Base-by-base conservation (phyloP, 164 flowering plant species). In the Piper longum region DNA sequence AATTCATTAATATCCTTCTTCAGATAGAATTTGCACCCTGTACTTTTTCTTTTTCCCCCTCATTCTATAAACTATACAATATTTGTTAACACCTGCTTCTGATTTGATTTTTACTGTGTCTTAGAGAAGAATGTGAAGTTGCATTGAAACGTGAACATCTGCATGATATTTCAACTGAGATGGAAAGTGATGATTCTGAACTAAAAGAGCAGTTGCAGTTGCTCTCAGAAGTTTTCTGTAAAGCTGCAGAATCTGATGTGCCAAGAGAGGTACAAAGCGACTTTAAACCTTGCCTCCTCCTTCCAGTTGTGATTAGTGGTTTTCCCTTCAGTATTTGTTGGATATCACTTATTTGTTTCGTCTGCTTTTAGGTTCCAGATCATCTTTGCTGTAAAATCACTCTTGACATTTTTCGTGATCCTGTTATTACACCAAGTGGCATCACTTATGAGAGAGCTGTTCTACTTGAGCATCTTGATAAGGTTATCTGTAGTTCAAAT, bases 341-440 rank as follows among this genome's bases (percentile, higher is more conserved):
- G 14, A 48, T 43, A 3, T 61, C 42, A 51, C 5, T 45, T 60
- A 4, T 42, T 66, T 71, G 41, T 44, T 62, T 63, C 36, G 36
- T 16, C 12, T 54, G 43, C 19, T 69, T 68, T 62, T 73, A 90
- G 99, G 88, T 93, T 56, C 97, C 99, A 4, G 99, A 90, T 65
- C 75, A 86, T 72, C 70, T 93, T 5, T 93, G 96, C 70, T 93
- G 97, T 74, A 85, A 79, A 72, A 88, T 93, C 41, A 88, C 92
- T 0, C 89, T 90, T 4, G 97, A 91, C 56, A 82, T 93, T 12
- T 84, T 84, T 62, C 88, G 93, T 52, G 97, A 93, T 78, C 95
- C 96, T 67, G 95, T 93, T 63, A 90, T 93, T 68, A 77, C 88
- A 64, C 99, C 99, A 2, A 82, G 96, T 74, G 99, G 99, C 41